Evolutionary conservation across 768 basidiomycete species (phyloP), one percentile per base, ranked within the genome.

Genomic region (Paxillus ammoniavirescens): DNA sequence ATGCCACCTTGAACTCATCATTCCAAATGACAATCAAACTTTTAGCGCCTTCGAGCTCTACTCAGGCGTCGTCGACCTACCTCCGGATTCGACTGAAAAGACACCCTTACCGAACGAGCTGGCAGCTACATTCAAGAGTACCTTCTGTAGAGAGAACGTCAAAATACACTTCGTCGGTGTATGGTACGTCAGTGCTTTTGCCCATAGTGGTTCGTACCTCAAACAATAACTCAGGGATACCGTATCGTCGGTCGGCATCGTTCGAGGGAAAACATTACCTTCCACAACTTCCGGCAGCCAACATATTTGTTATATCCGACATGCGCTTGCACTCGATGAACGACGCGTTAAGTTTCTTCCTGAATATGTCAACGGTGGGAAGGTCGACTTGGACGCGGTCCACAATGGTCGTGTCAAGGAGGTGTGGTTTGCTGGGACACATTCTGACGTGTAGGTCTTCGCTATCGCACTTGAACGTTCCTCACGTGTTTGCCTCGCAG

Each of bases 171-270:
- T 69, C 43, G 43, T 69, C 3, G 69, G 69, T 9, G 66, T 54
- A n/a, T 70, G 69, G 69, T 71, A 54, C n/a, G 56, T 59, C 10
- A 13, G 9, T 12, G 12, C 31, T 31, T 31, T 31, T 35, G 35
- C 14, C 10, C 12, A 35, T 12, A 35, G 35, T 13, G 3, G 13
- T 12, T 14, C 35, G 5, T 13, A 4, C 12, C 35, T 35, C 4
- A 35, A 13, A 3, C 12, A 42, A 6, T n/a, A 26, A 37, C 13
- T 9, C 26, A 75, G 73, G 73, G 73, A 74, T 47, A 73, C 71
- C 3, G 72, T 75, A 1, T 74, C 74, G 5, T 74, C 74, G 0
- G 60, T 75, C 30, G 71, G 74, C 3, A 31, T 81, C 42, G 17
- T 67, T 2, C 30, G 64, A 4, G 48, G 70, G 3, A 56, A 43